These are phyloP conservation scores for Polyporus arcularius DNA, from an alignment of 768 basidiomycete species.

Conservation along the genomic window DNA sequence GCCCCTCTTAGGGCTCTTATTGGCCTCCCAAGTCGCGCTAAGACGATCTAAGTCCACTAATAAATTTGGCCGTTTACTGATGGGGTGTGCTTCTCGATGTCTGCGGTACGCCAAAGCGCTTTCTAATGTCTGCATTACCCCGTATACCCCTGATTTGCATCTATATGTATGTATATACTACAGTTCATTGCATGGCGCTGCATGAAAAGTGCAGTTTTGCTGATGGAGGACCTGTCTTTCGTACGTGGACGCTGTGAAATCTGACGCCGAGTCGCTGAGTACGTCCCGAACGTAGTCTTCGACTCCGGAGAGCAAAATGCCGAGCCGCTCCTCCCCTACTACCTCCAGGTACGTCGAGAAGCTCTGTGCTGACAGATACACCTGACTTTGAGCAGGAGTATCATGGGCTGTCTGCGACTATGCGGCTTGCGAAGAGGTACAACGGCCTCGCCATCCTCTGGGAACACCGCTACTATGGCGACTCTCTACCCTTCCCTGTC, in stretches of 20 bases:
- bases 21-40: too few relatives aligned
- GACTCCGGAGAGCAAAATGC: conserved; percentile 55
- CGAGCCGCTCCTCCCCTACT: conserved; percentile 48
- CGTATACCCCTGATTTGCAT: too few relatives aligned
- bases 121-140: too few relatives aligned
- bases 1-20: too few relatives aligned
- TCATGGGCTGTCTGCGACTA: conserved; percentile 49
- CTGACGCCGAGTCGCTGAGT: too few relatives aligned
- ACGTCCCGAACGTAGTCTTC: conserved; percentile 37
- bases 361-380: conserved; percentile 4
- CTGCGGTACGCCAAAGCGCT: too few relatives aligned
- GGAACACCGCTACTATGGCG: conserved; percentile 54
- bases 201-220: too few relatives aligned
- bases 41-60: too few relatives aligned
- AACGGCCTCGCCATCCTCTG: conserved; percentile 49
- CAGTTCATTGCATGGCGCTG: too few relatives aligned
- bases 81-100: too few relatives aligned
- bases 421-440: conserved; percentile 49
- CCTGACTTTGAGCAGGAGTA: conserved; percentile 37
- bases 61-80: too few relatives aligned
- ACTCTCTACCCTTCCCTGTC: conserved; percentile 48
- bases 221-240: conserved; percentile 52
- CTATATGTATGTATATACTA: too few relatives aligned
- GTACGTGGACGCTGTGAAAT: conserved; percentile 29
- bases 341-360: conserved; percentile 36